These are phyloP conservation scores for Diplodia intermedia DNA, from an alignment of 2,329 filamentous ascomycete genomes.

Conservation along the genomic window DNA sequence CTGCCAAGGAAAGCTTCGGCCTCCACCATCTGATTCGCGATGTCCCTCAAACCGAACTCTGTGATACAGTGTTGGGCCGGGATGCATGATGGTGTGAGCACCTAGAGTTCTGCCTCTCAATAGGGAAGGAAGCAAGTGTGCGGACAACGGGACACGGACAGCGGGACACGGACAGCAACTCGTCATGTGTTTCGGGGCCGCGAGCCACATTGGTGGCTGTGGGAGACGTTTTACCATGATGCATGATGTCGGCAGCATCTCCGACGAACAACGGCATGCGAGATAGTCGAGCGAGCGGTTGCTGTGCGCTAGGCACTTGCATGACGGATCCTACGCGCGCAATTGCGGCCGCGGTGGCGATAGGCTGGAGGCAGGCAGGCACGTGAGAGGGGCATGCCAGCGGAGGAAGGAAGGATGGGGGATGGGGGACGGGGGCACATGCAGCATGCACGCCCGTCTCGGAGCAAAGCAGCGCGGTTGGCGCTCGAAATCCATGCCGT, in stretches of 20 bases:
- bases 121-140: no score
- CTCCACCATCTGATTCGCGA: background rate
- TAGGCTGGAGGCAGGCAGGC: no score
- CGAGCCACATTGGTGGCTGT: no score
- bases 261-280: background rate
- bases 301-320: background rate
- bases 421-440: background rate
- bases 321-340: background rate
- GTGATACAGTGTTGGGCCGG: background rate
- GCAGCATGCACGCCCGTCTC: conserved; percentile 2
- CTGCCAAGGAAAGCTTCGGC: background rate
- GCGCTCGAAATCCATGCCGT: background rate
- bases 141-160: no score
- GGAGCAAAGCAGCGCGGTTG: conserved; percentile 7
- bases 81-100: background rate
- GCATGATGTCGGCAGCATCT: background rate
- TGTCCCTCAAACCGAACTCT: no score
- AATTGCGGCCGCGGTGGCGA: no score
- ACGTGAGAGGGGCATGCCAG: no score
- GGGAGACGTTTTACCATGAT: no score
- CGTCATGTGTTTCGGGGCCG: no score
- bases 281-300: conserved; percentile 8
- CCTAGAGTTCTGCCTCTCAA: no score
- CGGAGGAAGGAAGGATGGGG: no score
- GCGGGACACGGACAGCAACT: no score